phyloP scores from a whole-genome alignment of 495 filamentous ascomycete species.

The Trichoderma virens region DNA sequence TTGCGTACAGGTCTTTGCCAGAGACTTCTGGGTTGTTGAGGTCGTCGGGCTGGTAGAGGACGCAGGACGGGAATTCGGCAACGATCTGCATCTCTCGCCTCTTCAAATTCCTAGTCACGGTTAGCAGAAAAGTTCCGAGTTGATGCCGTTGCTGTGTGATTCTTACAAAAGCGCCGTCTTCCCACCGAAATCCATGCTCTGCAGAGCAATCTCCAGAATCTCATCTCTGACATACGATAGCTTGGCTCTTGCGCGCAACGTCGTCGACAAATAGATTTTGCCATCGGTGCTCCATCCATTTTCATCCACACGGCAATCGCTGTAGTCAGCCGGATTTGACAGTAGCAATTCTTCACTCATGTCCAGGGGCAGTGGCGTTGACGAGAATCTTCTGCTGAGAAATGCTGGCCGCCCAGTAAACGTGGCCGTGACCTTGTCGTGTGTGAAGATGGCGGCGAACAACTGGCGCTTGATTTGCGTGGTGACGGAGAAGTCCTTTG shows the following conservation, averaged over 20 bases:
- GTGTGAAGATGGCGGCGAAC: conserved; percentile 46
- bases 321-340: background rate
- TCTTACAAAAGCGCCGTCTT: conserved; percentile 40
- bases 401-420: conserved; percentile 39
- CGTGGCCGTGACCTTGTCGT: conserved; percentile 18
- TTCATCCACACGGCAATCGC: conserved; percentile 35
- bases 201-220: conserved; percentile 46
- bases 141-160: too few relatives aligned
- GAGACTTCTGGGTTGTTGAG: conserved; percentile 21
- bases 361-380: conserved; percentile 47
- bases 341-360: conserved; percentile 35
- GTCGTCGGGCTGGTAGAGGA: conserved; percentile 25
- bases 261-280: conserved; percentile 29
- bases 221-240: conserved; percentile 46
- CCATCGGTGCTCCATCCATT: conserved; percentile 48
- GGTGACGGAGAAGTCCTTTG: background rate
- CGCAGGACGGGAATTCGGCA: conserved; percentile 21
- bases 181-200: conserved; percentile 33
- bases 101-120: conserved; percentile 8
- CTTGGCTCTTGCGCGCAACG: conserved; percentile 41
- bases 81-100: background rate
- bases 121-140: too few relatives aligned
- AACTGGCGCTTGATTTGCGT: conserved; percentile 25
- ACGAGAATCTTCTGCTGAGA: conserved; percentile 47
- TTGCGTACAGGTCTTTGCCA: conserved; percentile 16